Base-by-base conservation (phyloP, 2,329 filamentous ascomycete genomes). In the Dothidotthia symphoricarpi region DNA sequence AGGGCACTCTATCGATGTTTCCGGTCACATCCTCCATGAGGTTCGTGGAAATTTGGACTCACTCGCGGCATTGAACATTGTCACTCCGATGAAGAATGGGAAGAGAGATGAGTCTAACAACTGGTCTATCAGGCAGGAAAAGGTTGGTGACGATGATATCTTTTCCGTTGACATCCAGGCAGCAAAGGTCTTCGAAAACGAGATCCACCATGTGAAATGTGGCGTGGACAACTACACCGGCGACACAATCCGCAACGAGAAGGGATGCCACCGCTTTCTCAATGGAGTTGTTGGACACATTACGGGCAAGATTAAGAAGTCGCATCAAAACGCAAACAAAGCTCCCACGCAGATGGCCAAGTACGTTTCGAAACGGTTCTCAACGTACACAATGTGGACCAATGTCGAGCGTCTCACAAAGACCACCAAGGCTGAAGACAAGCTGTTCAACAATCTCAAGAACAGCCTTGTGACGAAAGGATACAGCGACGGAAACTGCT, bases 401-500 rank as follows among this genome's bases (percentile, higher is more conserved):
- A 14, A 27, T 27, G 14, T 11, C 10, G 25, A 11, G 25, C 12
- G n/a, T 4, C 14, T 27, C 5, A 27, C 12, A 27, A 27, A 11
- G 25, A 14, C n/a, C n/a, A n/a, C n/a, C n/a, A n/a, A n/a, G n/a
- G 10, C 4, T 34, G 12, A 35, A 16, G 27, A 26, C 4, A 30
- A 30, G 14, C n/a, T 39, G 9, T 28, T 24, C 12, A 10, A 38
- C 3, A 43, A 35, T 12, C 15, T 39, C 9, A 28, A 43, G 30
- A 38, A 43, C 26, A 30, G 27, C 16, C 30, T 43, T 7, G 35
- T 39, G 11, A 22, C 27, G 16, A 39, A 43, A 22, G 35, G 27
- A 17, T 43, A 39, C 15, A 22, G 30, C 13, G 40, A 43, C 16
- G 13, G 26, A 10, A 26, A 39, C 13, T 43, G 40, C 27, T 33